These are phyloP conservation scores for Lactifluus rugatus DNA, from an alignment of 768 basidiomycete species.

Conservation along the genomic window DNA sequence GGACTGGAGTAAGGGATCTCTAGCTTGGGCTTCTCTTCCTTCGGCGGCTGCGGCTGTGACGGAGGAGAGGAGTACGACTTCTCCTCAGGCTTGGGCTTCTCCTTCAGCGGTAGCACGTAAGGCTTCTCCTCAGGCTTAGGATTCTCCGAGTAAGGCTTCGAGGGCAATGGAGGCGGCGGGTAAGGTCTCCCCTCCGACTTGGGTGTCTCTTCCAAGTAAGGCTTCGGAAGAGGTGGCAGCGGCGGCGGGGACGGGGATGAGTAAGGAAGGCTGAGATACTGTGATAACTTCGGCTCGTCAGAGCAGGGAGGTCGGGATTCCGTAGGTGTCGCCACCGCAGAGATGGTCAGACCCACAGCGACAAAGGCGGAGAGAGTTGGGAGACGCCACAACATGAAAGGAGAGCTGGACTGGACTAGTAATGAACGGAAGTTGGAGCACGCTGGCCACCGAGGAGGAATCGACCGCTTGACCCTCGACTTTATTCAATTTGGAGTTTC, in stretches of 20 bases:
- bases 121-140: not conserved
- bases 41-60: not conserved
- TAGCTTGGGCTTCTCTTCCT: not conserved
- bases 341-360: not conserved
- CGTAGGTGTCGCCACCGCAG: slow-evolving; percentile 1
- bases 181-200: not conserved
- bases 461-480: not conserved
- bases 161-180: not conserved
- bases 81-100: not conserved
- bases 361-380: not conserved
- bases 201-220: not conserved
- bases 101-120: not conserved
- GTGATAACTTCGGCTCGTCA: not conserved
- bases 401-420: not conserved
- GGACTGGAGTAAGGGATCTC: not conserved
- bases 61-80: not conserved
- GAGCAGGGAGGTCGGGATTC: not conserved
- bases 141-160: not conserved
- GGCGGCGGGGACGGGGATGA: not conserved
- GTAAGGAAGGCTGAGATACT: not conserved
- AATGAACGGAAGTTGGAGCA: slow-evolving; percentile 10
- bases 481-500: slow-evolving; percentile 4
- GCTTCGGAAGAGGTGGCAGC: not conserved
- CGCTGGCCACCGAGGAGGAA: not conserved
- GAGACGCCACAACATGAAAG: slow-evolving; percentile 1